Evolutionary conservation across 2,329 filamentous ascomycete genomes (phyloP), one percentile per base, ranked within the genome.

Genomic region (Ilyonectria robusta): DNA sequence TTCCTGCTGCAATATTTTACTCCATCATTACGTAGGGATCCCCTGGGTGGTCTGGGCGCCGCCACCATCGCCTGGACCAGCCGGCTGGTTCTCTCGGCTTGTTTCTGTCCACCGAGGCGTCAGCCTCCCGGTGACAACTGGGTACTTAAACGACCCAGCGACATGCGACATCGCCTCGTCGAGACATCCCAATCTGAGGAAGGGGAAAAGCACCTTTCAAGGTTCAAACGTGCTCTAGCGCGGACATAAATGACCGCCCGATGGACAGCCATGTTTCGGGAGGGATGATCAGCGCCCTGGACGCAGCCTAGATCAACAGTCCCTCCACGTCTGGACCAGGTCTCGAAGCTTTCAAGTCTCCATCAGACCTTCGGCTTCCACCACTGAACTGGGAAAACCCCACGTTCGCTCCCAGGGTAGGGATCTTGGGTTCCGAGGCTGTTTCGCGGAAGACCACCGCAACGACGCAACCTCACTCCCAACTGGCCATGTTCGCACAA

Each of bases 1-100:
- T 64, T 62, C 29, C 54, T 51, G 50, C 50, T 58, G 64, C 33
- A 55, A 62, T 13, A 33, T 50, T 69, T 67, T 73, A 65, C 68
- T 65, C 70, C 68, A 72, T 74, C 65, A 72, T 72, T 71, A 74
- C 68, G 72, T 74, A 73, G 64, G 57, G 46, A 42, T 51, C 57
- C 62, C 21, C 11, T 29, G 2, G 58, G 15, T 55, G 50, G 50
- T 51, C 53, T 53, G 37, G 42, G 47, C 58, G 46, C 53, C 42
- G 46, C 46, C 58, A 54, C 23, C 53, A 55, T 66, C 48, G 54
- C 31, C 47, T 47, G 42, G 53, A 23, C 56, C 57, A 54, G 50
- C 47, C 11, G 40, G 59, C 55, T 63, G 64, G 46, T 21, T 42
- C 53, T 46, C 26, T 59, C 50, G 47, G 59, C 44, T 53, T 29